These are phyloP conservation scores for Wallacemonas rigidus DNA, from an alignment of 208 protist species.

Conservation along the genomic window DNA sequence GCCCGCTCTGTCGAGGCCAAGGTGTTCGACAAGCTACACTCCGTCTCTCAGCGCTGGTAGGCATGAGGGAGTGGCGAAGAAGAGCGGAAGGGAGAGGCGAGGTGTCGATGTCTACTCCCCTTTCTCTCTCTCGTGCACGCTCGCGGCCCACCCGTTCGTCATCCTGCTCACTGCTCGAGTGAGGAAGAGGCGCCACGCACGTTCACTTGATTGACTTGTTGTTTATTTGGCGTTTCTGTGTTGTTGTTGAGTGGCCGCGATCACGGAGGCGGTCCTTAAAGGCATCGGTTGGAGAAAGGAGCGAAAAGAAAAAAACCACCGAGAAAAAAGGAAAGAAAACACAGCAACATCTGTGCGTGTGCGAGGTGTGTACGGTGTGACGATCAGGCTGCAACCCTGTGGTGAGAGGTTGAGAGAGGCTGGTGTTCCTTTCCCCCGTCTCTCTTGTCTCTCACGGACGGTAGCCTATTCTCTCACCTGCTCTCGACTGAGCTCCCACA, in stretches of 20 bases:
- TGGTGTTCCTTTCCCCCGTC: too few relatives aligned
- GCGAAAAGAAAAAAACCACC: conserved; percentile 17
- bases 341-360: neutral
- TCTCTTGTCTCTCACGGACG: too few relatives aligned
- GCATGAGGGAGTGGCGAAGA: neutral
- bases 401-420: too few relatives aligned
- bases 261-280: neutral
- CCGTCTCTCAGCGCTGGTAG: conserved; percentile 27
- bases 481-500: too few relatives aligned
- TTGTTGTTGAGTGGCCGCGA: neutral
- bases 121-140: neutral
- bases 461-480: too few relatives aligned
- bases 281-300: conserved; percentile 1
- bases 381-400: too few relatives aligned
- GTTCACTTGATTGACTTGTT: neutral
- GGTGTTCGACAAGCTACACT: conserved; percentile 81
- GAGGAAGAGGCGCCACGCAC: neutral
- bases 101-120: neutral
- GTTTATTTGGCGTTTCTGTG: neutral
- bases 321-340: conserved; percentile 26
- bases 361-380: too few relatives aligned
- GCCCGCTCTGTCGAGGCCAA: conserved; percentile 68
- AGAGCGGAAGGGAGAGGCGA: too few relatives aligned
- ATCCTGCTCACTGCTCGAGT: neutral
- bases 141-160: too few relatives aligned